phyloP scores from a whole-genome alignment of 352 stramenopile genomes.

The Phytophthora megakarya region DNA sequence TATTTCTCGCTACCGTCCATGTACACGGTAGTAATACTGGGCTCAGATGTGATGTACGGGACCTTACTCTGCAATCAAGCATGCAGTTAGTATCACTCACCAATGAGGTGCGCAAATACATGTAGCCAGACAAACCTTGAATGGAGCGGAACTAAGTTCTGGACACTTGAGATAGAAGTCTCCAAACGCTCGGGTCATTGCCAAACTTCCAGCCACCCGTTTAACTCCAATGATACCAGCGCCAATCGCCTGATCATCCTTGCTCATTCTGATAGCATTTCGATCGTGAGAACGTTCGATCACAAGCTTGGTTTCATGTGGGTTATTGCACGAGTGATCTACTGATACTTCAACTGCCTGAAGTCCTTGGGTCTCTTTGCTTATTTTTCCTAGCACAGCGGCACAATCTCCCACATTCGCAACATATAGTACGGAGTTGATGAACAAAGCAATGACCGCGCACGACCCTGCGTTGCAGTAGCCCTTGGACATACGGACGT shows the following conservation, averaged over 20 bases:
- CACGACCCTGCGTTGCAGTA: conserved; percentile 78
- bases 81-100: not conserved
- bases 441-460: conserved; percentile 63
- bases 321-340: conserved; percentile 67
- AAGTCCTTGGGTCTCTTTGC: conserved; percentile 41
- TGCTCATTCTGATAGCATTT: conserved; percentile 90
- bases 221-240: conserved; percentile 84
- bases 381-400: conserved; percentile 81
- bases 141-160: conserved; percentile 89
- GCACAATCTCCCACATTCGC: conserved; percentile 92
- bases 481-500: conserved; percentile 58
- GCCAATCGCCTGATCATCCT: conserved; percentile 86
- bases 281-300: conserved; percentile 70
- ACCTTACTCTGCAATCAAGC: conserved; percentile 62
- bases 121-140: conserved; percentile 65
- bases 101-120: not conserved
- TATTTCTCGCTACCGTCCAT: conserved; percentile 66
- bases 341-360: conserved; percentile 48
- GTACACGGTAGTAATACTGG: conserved; percentile 54
- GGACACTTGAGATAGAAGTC: conserved; percentile 95
- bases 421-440: conserved; percentile 76
- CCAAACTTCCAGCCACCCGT: conserved; percentile 90
- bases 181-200: conserved; percentile 91
- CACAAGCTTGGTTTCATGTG: conserved; percentile 55
- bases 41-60: conserved; percentile 78